Base-by-base conservation (phyloP, 176 grass and related monocot species). In the Oryza nivara region DNA sequence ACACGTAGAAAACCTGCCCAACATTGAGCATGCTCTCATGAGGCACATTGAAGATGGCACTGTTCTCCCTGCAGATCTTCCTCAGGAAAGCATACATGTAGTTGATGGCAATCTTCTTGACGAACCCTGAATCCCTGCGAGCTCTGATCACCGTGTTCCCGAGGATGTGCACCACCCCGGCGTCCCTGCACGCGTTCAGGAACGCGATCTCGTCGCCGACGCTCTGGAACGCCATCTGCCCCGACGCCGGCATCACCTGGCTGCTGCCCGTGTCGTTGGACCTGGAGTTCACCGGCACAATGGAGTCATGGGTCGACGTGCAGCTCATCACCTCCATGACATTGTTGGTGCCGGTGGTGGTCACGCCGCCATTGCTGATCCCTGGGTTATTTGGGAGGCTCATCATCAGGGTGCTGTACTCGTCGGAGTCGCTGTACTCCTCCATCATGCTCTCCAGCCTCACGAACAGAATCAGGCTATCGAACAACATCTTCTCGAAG, bases 1-100 rank as follows among this genome's bases (percentile, higher is more conserved):
- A 97, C 74, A 97, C 91, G 75, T 92, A 93, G 83, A 88, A 93
- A 70, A 93, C 92, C 70, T 97, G 94, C 16, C 95, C 95, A 43
- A 94, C 92, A 76, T 97, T 97, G 13, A 97, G 84, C 35, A 97
- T 82, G 73, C 87, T 92, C 81, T 92, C 91, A 68, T 91, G 92
- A 19, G 95, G 95, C 81, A 97, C 86, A 74, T 90, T 90, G 82
- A 97, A 92, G 63, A 97, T 89, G 75, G 82, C 83, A 63, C 89
- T 91, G 77, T 97, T 92, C 74, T 97, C 91, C 86, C 95, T 87
- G 74, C 92, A 92, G 30, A 92, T 89, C 81, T 84, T 94, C 86
- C 87, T 87, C 8, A 97, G 85, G 78, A 97, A 90, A 48, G 89
- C 89, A 32, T 97, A 97, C 32, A 91, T 8, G 76, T 94, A 94